phyloP scores from a whole-genome alignment of 257 asterid genomes.

The Parsonsia alboflavescens region DNA sequence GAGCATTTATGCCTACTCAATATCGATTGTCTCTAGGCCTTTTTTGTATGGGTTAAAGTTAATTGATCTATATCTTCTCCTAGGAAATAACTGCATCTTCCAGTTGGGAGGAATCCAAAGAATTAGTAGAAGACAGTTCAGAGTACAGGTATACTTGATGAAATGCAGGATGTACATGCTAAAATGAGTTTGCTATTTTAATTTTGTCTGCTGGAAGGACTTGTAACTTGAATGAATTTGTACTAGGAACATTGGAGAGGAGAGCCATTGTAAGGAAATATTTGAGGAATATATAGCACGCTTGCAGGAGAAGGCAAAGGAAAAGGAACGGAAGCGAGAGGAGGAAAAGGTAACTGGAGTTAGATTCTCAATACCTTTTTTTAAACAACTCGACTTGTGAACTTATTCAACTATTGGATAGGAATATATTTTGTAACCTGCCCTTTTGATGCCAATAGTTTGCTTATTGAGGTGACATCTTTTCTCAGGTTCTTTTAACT shows the following conservation, averaged over 20 bases:
- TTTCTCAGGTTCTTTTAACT: neutral
- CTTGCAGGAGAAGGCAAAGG: slow-evolving; percentile 78
- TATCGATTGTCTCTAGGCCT: neutral
- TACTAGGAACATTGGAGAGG: slow-evolving; percentile 82
- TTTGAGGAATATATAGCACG: slow-evolving; percentile 76
- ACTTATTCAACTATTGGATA: neutral
- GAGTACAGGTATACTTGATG: slow-evolving; percentile 63
- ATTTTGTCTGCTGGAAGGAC: slow-evolving; percentile 15
- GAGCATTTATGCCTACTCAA: slow-evolving; percentile 3
- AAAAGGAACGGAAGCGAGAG: slow-evolving; percentile 89
- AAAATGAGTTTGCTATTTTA: slow-evolving; percentile 6
- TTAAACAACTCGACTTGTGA: neutral
- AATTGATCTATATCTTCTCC: neutral
- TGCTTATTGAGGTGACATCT: neutral
- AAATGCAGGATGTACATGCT: slow-evolving; percentile 8
- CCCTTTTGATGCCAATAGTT: neutral
- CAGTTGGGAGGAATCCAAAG: slow-evolving; percentile 83
- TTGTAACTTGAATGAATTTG: slow-evolving; percentile 12
- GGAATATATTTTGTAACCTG: neutral
- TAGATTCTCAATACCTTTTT: neutral
- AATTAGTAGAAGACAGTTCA: slow-evolving; percentile 72
- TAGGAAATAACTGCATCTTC: slow-evolving; percentile 75
- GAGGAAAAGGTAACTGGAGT: slow-evolving; percentile 71
- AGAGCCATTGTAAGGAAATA: slow-evolving; percentile 58
- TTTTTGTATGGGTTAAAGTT: slow-evolving; percentile 1